phyloP scores from a whole-genome alignment of 768 basidiomycete species.

The Collybiopsis confluens region DNA sequence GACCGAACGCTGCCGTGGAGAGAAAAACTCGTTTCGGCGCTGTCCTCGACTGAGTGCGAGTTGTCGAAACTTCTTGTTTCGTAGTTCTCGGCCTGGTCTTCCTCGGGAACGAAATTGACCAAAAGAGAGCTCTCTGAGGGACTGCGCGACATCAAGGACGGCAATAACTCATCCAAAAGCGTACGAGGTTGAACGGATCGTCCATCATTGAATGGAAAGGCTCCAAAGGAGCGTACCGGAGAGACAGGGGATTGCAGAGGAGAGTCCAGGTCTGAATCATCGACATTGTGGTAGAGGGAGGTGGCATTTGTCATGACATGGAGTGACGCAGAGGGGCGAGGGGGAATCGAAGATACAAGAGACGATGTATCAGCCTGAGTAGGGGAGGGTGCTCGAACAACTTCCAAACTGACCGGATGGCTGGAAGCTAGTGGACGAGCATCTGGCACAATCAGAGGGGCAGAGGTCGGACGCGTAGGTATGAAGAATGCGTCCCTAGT shows the following conservation, averaged over 20 bases:
- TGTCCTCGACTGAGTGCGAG: background rate
- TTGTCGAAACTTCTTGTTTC: background rate
- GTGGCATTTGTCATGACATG: background rate
- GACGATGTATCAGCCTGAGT: too few relatives aligned
- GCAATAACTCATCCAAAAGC: background rate
- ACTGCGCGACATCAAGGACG: background rate
- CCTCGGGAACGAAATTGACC: background rate
- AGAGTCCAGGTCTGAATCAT: background rate
- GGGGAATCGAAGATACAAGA: background rate
- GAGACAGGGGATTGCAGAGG: background rate
- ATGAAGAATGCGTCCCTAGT: too few relatives aligned
- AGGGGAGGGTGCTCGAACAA: too few relatives aligned
- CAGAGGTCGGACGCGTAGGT: too few relatives aligned
- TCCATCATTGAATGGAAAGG: background rate
- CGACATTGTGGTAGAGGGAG: background rate
- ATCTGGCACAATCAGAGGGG: background rate
- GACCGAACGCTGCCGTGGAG: background rate
- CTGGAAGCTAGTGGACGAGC: background rate
- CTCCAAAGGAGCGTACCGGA: background rate
- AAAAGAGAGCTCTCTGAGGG: background rate
- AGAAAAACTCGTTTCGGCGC: background rate
- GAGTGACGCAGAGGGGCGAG: background rate
- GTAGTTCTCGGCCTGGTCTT: background rate
- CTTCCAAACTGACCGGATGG: background rate
- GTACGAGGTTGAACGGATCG: background rate